phyloP scores from a whole-genome alignment of 148 eudicot genomes.

The Talinum fruticosum region DNA sequence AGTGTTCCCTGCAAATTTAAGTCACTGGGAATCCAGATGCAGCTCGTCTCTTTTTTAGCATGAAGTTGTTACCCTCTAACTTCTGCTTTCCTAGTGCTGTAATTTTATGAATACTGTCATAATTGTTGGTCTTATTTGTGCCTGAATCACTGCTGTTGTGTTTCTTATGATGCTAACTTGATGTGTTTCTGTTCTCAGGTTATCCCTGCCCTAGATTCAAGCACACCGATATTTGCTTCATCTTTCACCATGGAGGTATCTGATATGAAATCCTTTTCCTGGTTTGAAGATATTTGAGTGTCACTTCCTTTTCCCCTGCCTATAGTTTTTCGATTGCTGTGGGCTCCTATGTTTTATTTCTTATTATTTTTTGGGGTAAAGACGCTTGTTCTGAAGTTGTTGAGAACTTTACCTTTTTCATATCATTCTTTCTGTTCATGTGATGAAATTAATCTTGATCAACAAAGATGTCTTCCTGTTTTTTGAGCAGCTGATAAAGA shows the following conservation, averaged over 20 bases:
- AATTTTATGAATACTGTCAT: not conserved
- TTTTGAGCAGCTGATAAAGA: constrained; percentile 79
- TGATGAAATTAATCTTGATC: constrained; percentile 1
- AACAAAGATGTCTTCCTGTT: constrained; percentile 10
- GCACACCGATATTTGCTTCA: constrained; percentile 91
- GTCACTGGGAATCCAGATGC: not conserved
- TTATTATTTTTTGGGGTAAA: not conserved
- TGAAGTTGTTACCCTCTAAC: too few species aligned
- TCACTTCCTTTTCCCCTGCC: not conserved
- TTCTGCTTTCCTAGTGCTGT: not conserved
- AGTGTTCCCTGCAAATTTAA: not conserved
- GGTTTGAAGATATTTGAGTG: not conserved
- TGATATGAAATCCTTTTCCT: not conserved
- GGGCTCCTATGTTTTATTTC: not conserved
- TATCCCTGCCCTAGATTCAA: constrained; percentile 85
- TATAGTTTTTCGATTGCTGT: not conserved
- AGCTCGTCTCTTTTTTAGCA: too few species aligned
- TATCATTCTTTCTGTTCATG: not conserved
- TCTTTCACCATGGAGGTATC: constrained; percentile 98
- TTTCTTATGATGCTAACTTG: constrained; percentile 5
- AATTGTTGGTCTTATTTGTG: not conserved
- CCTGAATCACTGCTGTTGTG: constrained; percentile 6
- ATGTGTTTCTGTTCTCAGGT: constrained; percentile 52
- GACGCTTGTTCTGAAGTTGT: not conserved
- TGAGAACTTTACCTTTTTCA: not conserved